A percentile compares a stretch with the other conserved stretches of the same genome.
Evolutionary conservation across 2,329 filamentous ascomycete genomes (phyloP).

Genomic region (Acrocalymma vagum): DNA sequence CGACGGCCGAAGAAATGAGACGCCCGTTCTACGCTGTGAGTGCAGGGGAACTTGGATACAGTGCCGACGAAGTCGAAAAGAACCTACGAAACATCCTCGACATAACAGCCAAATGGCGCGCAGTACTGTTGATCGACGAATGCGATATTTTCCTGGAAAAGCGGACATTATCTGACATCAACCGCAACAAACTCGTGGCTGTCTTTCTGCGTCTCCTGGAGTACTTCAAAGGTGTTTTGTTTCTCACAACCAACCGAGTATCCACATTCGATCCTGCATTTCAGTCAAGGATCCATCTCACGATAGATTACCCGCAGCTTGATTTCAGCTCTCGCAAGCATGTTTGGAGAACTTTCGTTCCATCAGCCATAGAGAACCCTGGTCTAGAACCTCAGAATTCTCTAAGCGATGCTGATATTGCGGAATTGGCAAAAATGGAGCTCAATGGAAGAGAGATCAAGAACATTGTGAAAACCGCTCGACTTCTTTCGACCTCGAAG

Average conservation of each 20-base stretch:
- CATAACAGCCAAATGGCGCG: constrained; percentile 72
- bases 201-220: constrained; percentile 86
- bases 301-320: constrained; percentile 53
- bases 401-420: constrained; percentile 39
- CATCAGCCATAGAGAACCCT: constrained; percentile 1
- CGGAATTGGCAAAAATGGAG: constrained; percentile 34
- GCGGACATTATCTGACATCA: constrained; percentile 79
- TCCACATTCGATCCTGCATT: constrained; percentile 55
- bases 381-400: constrained; percentile 22
- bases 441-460: constrained; percentile 54
- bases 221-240: constrained; percentile 88
- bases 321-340: constrained; percentile 43
- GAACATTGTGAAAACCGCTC: constrained; percentile 48
- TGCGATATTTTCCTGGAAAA: constrained; percentile 60
- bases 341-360: constrained; percentile 47
- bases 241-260: constrained; percentile 83
- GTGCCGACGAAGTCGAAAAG: constrained; percentile 64
- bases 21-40: constrained; percentile 85
- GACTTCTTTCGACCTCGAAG: too few relatives aligned
- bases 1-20: too few relatives aligned
- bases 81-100: constrained; percentile 84
- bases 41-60: constrained; percentile 76
- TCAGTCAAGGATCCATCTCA: constrained; percentile 56
- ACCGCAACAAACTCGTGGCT: constrained; percentile 83
- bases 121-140: constrained; percentile 76